phyloP scores from a whole-genome alignment of 176 grass and related monocot species.

The Bolboschoenus planiculmis region DNA sequence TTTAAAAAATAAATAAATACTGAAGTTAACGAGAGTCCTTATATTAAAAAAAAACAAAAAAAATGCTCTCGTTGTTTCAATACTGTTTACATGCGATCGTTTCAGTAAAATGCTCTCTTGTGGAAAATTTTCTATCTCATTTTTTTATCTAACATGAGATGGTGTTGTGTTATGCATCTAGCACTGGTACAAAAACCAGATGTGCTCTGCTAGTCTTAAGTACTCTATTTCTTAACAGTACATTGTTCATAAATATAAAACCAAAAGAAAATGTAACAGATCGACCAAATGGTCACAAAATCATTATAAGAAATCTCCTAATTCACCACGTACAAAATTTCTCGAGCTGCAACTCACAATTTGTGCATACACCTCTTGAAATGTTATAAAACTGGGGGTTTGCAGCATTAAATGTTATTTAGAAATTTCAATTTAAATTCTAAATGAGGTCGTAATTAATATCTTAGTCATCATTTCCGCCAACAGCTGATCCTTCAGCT shows the following conservation, averaged over 20 bases:
- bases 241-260: no score
- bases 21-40: no score
- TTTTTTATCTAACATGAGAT: background rate
- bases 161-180: background rate
- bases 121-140: background rate
- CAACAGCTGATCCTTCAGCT: slow-evolving; percentile 41
- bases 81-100: background rate
- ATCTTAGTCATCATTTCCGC: slow-evolving; percentile 41
- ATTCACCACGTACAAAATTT: background rate
- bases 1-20: no score
- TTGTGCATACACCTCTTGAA: background rate
- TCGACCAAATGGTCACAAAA: background rate
- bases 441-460: slow-evolving; percentile 16
- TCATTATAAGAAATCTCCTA: background rate
- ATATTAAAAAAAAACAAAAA: no score
- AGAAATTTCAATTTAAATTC: slow-evolving; percentile 1
- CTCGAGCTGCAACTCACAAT: slow-evolving; percentile 42
- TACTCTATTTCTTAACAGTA: background rate
- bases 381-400: no score
- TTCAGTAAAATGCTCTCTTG: background rate
- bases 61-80: background rate
- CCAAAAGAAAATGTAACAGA: no score
- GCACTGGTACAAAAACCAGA: background rate
- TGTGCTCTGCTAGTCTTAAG: background rate
- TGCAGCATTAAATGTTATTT: background rate